These are phyloP conservation scores for Ostreobium quekettii DNA, from an alignment of 139 green algal species.

Conservation along the genomic window DNA sequence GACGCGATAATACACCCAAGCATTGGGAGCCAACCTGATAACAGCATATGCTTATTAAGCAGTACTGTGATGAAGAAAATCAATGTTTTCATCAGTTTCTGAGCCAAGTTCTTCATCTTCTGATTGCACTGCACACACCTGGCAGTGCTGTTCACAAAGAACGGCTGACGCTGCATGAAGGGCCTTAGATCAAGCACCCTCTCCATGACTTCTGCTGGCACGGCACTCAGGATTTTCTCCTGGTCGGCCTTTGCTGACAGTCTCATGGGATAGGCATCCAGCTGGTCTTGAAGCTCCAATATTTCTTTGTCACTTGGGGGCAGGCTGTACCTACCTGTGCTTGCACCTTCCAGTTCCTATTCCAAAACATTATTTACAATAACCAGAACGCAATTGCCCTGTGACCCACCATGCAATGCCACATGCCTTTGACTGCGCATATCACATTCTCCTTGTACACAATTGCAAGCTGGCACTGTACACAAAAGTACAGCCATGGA, in stretches of 20 bases:
- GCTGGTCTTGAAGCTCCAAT: slow-evolving; percentile 27
- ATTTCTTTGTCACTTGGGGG: slow-evolving; percentile 21
- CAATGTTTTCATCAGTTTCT: too few relatives aligned
- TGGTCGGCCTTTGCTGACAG: slow-evolving; percentile 30
- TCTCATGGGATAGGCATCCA: slow-evolving; percentile 42
- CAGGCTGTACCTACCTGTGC: not conserved
- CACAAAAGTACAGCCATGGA: too few relatives aligned
- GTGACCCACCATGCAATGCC: not conserved
- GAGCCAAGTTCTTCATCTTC: too few relatives aligned
- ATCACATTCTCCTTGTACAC: too few relatives aligned
- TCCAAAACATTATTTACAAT: not conserved
- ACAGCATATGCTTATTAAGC: too few relatives aligned
- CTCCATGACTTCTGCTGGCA: not conserved
- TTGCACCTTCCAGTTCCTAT: not conserved
- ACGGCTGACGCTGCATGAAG: slow-evolving; percentile 56
- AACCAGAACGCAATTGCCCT: not conserved
- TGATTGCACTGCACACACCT: too few relatives aligned
- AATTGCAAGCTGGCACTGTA: too few relatives aligned
- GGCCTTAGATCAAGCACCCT: slow-evolving; percentile 34
- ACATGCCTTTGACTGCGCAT: not conserved
- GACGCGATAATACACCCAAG: too few relatives aligned
- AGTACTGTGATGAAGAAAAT: too few relatives aligned
- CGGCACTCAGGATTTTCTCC: slow-evolving; percentile 22
- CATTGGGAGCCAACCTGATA: too few relatives aligned
- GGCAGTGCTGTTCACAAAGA: slow-evolving; percentile 31